A percentile compares a stretch with the other conserved stretches of the same genome.
Evolutionary conservation across 2,329 filamentous ascomycete genomes (phyloP).

Genomic region (Chalaropsis ovoidea): DNA sequence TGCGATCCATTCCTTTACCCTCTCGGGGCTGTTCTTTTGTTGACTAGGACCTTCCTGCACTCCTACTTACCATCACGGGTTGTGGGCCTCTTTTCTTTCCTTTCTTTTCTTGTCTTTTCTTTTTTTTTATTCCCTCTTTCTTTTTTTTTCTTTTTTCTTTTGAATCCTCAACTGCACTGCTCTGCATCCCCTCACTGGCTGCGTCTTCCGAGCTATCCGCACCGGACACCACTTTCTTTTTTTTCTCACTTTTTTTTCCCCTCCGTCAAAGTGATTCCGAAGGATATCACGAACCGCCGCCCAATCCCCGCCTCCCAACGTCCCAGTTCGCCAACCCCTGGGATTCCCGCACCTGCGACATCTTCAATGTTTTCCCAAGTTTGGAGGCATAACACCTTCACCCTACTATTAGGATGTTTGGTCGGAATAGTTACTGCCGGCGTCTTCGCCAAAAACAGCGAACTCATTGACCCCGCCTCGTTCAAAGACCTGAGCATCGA

Average conservation of each 20-base stretch:
- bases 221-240: not conserved
- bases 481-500: slow-evolving; percentile 70
- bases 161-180: not conserved
- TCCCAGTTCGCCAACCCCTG: not conserved
- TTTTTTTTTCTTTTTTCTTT: not conserved
- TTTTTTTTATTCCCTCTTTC: no score
- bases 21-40: not conserved
- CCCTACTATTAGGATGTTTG: slow-evolving; percentile 81
- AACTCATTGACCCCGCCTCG: slow-evolving; percentile 72
- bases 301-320: not conserved
- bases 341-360: not conserved
- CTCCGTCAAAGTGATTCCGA: not conserved
- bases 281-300: not conserved
- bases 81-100: not conserved
- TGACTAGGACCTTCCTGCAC: not conserved
- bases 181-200: not conserved
- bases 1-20: not conserved
- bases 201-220: not conserved
- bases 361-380: not conserved
- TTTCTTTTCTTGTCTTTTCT: not conserved
- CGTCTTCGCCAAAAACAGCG: slow-evolving; percentile 81
- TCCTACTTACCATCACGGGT: no score
- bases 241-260: not conserved
- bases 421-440: slow-evolving; percentile 81
- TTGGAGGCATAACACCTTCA: slow-evolving; percentile 57